These are phyloP conservation scores for Suhomyces taliae DNA, from an alignment of 1,139 yeast genomes.

Conservation along the genomic window DNA sequence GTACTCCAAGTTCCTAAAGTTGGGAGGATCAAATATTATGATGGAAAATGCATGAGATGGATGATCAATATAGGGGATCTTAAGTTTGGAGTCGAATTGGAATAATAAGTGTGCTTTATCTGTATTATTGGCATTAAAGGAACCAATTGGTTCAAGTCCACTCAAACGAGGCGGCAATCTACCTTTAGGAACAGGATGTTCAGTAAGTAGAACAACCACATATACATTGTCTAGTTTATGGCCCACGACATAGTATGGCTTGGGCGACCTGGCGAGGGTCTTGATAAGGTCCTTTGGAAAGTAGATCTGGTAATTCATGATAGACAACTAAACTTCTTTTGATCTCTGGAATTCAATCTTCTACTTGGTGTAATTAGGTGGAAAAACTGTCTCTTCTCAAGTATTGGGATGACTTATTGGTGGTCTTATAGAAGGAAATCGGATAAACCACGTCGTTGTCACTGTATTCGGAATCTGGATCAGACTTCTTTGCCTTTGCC, in stretches of 20 bases:
- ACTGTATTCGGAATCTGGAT: constrained; percentile 6
- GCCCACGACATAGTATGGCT: constrained; percentile 25
- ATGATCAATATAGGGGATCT: constrained; percentile 5
- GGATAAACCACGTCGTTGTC: constrained; percentile 2
- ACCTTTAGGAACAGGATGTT: constrained; percentile 2
- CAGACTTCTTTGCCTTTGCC: background rate
- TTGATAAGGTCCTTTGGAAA: constrained; percentile 35
- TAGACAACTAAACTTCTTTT: too few relatives aligned
- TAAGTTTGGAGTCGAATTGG: constrained; percentile 1
- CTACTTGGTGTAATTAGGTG: constrained; percentile 9
- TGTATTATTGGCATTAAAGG: constrained; percentile 12
- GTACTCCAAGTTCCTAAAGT: constrained; percentile 71
- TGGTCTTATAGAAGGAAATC: constrained; percentile 30
- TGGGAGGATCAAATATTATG: constrained; percentile 72
- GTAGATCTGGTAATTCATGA: constrained; percentile 31
- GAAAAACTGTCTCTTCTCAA: constrained; percentile 44
- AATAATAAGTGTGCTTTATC: background rate
- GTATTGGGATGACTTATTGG: constrained; percentile 46
- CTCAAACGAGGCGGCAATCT: constrained; percentile 13
- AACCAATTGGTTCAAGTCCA: constrained; percentile 23
- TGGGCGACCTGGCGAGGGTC: constrained; percentile 6
- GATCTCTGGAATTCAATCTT: background rate
- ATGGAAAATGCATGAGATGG: constrained; percentile 29
- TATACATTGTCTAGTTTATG: constrained; percentile 24
- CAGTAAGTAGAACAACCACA: constrained; percentile 25